Evolutionary conservation across 2,329 filamentous ascomycete genomes (phyloP), one percentile per base, ranked within the genome.

Genomic region (Talaromyces amestolkiae): DNA sequence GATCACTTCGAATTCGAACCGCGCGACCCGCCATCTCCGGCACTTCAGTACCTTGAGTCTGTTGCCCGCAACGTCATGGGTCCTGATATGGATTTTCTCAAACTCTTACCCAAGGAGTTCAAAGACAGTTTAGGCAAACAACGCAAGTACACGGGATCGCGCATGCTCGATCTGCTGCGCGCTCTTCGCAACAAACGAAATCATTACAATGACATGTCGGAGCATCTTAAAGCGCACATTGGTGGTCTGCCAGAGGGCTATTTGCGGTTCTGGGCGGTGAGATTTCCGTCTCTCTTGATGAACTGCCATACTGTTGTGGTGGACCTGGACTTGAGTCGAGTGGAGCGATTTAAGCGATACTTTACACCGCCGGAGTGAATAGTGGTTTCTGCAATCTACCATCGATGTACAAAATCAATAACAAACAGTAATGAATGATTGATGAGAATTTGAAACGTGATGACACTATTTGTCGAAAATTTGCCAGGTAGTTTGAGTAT

Each of bases 171-270:
- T 78, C 83, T 99, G 24, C 81, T 99, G 22, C 86, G 95, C 1
- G 95, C 94, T 1, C 81, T 99, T 64, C 85, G 95, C 27, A 99
- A 99, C 79, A 99, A 99, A 85, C 91, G 91, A 72, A 97, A 98
- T 69, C 95, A 99, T 75, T 99, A 97, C 76, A 93, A 97, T 73
- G 95, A 99, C 76, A 94, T 99, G 91, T 86, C 91, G 7, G 91
- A 93, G 15, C 81, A 87, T 58, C 85, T 97, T 68, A 94, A 89
- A 78, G 82, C 82, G 59, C 83, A 85, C 71, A 91, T 97, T 0
- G 93, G 92, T 0, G 80, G 88, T 9, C 75, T 94, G 66, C 90
- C 92, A 0, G 89, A 92, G 15, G 92, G 91, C 0, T 97, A 97
- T 74, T 80, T 97, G 53, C 83, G 83, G 11, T 97, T 96, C 73